Evolutionary conservation across 2,329 filamentous ascomycete genomes (phyloP).

Genomic region (Didymella sp.): DNA sequence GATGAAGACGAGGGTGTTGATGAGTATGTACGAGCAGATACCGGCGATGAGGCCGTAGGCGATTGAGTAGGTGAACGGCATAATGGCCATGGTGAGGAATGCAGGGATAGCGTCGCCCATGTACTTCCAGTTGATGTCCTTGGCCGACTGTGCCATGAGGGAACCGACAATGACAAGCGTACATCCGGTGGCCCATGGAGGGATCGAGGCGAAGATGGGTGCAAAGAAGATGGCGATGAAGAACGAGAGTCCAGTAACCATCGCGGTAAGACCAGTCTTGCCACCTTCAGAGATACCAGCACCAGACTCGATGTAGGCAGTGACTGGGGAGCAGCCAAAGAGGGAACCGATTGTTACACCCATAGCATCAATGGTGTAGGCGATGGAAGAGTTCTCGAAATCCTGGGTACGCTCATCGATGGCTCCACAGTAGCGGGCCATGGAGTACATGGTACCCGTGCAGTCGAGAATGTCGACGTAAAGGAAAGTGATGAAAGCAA

Average conservation of each 20-base stretch:
- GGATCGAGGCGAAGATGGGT: conserved; percentile 87
- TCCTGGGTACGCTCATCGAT: conserved; percentile 85
- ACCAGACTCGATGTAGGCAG: conserved; percentile 87
- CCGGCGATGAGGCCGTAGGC: conserved; percentile 85
- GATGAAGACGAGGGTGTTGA: conserved; percentile 75
- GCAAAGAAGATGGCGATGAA: conserved; percentile 83
- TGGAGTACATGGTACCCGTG: conserved; percentile 86
- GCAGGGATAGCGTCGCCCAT: conserved; percentile 83
- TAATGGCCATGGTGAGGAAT: conserved; percentile 81
- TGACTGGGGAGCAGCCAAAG: conserved; percentile 80
- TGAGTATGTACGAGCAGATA: conserved; percentile 75
- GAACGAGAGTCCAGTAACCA: conserved; percentile 81
- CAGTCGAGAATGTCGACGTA: conserved; percentile 90
- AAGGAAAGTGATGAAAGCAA: conserved; percentile 86
- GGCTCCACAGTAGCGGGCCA: conserved; percentile 82
- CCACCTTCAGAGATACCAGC: conserved; percentile 89
- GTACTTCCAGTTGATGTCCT: conserved; percentile 86
- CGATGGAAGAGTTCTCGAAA: conserved; percentile 83
- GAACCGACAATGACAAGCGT: conserved; percentile 88
- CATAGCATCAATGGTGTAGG: conserved; percentile 83
- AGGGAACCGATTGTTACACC: conserved; percentile 82
- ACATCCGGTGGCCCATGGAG: conserved; percentile 86
- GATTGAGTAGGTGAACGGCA: conserved; percentile 91
- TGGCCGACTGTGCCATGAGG: conserved; percentile 80
- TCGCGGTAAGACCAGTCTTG: conserved; percentile 82